phyloP scores from a whole-genome alignment of 441 rosid genomes.

The Sinapis alba region DNA sequence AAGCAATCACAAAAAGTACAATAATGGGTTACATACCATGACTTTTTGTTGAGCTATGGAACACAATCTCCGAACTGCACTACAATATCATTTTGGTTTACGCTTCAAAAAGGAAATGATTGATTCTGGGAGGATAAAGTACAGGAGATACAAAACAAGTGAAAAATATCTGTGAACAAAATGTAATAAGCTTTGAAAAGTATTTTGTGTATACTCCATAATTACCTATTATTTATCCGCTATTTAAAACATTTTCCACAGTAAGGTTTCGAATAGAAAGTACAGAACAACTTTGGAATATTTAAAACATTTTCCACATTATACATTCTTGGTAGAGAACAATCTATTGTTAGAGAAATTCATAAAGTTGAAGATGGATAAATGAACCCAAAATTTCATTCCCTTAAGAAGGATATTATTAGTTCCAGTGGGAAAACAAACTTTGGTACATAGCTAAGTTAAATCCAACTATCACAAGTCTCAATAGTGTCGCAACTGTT shows the following conservation, averaged over 20 bases:
- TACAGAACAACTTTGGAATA: background rate
- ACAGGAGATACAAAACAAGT: too few species aligned
- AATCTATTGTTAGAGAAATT: background rate
- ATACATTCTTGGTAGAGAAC: background rate
- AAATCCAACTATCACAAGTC: background rate
- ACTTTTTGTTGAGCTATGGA: background rate
- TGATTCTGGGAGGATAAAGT: too few species aligned
- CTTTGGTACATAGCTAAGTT: background rate
- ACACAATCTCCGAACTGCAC: background rate
- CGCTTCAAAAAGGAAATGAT: background rate
- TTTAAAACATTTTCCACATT: background rate
- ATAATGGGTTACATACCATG: background rate
- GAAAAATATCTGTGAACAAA: too few species aligned
- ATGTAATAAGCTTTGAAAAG: too few species aligned
- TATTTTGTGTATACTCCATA: too few species aligned
- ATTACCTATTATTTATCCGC: background rate
- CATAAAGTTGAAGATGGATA: background rate
- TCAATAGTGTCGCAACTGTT: background rate
- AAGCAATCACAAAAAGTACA: background rate
- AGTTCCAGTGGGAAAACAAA: background rate
- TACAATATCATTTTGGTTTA: background rate
- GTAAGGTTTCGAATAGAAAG: background rate
- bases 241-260: background rate
- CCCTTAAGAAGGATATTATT: background rate
- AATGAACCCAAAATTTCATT: background rate